These are phyloP conservation scores for Solanum verrucosum DNA, from an alignment of 257 asterid species.

Conservation along the genomic window DNA sequence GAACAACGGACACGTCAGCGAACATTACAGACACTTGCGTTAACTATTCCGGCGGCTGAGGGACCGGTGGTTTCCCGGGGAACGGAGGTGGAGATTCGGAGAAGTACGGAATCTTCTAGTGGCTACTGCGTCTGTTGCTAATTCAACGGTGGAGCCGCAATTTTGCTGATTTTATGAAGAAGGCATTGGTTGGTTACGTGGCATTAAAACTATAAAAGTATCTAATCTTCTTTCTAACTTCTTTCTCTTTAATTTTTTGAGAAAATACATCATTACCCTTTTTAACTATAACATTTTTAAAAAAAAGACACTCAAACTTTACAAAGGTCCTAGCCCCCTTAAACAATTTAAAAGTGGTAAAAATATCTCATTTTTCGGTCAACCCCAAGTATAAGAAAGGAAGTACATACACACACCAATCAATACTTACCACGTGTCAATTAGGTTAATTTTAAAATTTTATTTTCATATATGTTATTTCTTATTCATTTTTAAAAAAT, in stretches of 20 bases:
- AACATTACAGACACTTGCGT: constrained; percentile 50
- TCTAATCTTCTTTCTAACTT: background rate
- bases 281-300: too few species aligned
- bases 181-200: background rate
- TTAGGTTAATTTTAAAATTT: too few species aligned
- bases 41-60: background rate
- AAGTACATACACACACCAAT: too few species aligned
- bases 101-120: background rate
- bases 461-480: too few species aligned
- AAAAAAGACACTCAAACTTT: too few species aligned
- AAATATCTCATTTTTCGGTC: too few species aligned
- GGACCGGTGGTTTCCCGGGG: background rate
- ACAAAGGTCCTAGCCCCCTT: too few species aligned
- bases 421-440: too few species aligned
- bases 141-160: background rate
- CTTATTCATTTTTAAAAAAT: too few species aligned
- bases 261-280: too few species aligned
- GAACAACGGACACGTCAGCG: constrained; percentile 39
- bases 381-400: too few species aligned
- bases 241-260: background rate
- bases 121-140: background rate
- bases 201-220: background rate
- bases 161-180: background rate
- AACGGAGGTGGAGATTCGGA: background rate
- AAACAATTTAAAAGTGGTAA: too few species aligned